These are phyloP conservation scores for Zymoseptoria ardabiliae DNA, from an alignment of 2,329 filamentous ascomycete species.

Conservation along the genomic window DNA sequence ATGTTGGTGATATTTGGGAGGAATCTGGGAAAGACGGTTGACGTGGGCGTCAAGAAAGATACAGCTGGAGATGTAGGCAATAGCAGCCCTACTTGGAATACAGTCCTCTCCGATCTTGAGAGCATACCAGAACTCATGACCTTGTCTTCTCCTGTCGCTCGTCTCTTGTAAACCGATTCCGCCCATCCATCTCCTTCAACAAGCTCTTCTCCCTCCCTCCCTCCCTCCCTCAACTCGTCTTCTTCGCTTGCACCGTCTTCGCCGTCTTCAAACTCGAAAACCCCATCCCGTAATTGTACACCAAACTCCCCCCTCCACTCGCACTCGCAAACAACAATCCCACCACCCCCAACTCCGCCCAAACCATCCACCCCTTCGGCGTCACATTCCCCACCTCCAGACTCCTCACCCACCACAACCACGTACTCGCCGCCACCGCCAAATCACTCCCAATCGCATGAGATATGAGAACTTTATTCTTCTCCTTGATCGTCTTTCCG, in stretches of 20 bases:
- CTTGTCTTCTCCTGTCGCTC: too few relatives aligned
- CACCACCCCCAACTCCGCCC: constrained; percentile 31
- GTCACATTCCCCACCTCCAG: constrained; percentile 32
- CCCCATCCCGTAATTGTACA: constrained; percentile 42
- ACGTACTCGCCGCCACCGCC: constrained; percentile 32
- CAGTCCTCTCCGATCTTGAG: not conserved
- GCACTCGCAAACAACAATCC: constrained; percentile 33
- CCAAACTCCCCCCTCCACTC: constrained; percentile 38
- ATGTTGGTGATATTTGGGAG: not conserved
- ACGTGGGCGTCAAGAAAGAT: not conserved
- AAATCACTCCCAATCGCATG: constrained; percentile 40
- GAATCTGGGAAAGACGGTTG: not conserved
- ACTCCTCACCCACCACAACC: constrained; percentile 36
- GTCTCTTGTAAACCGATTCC: too few relatives aligned
- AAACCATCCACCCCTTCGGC: constrained; percentile 32
- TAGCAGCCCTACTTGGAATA: not conserved
- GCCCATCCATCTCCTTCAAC: too few relatives aligned
- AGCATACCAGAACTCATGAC: too few relatives aligned
- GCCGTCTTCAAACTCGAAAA: constrained; percentile 25
- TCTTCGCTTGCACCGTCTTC: constrained; percentile 13
- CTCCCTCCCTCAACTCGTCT: constrained; percentile 7
- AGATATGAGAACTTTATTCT: constrained; percentile 35
- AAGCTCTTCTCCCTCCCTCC: not conserved
- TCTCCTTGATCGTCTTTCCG: constrained; percentile 30
- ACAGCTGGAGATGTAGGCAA: not conserved